These are phyloP conservation scores for Trematosphaeria pertusa DNA, from an alignment of 2,329 filamentous ascomycete species.

Conservation along the genomic window DNA sequence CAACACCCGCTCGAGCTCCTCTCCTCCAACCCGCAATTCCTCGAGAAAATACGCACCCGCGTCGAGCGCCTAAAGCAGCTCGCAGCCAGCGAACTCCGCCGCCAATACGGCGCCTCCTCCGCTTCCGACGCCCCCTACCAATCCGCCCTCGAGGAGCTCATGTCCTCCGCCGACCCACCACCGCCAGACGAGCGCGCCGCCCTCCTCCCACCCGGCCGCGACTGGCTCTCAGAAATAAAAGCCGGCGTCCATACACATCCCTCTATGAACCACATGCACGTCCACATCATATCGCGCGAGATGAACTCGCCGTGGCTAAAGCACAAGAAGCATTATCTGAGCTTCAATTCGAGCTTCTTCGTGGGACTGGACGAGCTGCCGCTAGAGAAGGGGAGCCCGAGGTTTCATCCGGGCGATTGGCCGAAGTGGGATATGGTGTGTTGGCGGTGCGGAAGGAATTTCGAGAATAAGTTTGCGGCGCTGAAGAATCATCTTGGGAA, in stretches of 20 bases:
- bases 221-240: conserved; percentile 78
- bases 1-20: conserved; percentile 82
- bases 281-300: conserved; percentile 86
- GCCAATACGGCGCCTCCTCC: conserved; percentile 70
- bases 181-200: conserved; percentile 52
- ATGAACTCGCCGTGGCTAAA: conserved; percentile 75
- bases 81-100: conserved; percentile 76
- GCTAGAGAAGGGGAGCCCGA: conserved; percentile 67
- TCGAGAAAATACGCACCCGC: conserved; percentile 68
- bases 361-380: conserved; percentile 82
- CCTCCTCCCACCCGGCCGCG: conserved; percentile 68
- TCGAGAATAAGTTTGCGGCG: conserved; percentile 74
- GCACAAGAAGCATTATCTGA: conserved; percentile 89
- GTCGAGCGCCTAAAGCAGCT: conserved; percentile 66
- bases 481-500: conserved; percentile 77
- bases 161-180: conserved; percentile 55
- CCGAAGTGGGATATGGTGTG: conserved; percentile 73
- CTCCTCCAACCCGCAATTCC: conserved; percentile 69
- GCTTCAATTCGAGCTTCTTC: conserved; percentile 86
- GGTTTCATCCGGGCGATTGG: conserved; percentile 68
- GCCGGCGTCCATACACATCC: conserved; percentile 86
- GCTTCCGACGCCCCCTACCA: conserved; percentile 68
- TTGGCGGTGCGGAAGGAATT: conserved; percentile 82
- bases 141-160: conserved; percentile 55
- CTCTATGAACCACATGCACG: conserved; percentile 89